Conservation (phyloP, 78 protist species). For the Cyanophora paradoxa region DNA sequence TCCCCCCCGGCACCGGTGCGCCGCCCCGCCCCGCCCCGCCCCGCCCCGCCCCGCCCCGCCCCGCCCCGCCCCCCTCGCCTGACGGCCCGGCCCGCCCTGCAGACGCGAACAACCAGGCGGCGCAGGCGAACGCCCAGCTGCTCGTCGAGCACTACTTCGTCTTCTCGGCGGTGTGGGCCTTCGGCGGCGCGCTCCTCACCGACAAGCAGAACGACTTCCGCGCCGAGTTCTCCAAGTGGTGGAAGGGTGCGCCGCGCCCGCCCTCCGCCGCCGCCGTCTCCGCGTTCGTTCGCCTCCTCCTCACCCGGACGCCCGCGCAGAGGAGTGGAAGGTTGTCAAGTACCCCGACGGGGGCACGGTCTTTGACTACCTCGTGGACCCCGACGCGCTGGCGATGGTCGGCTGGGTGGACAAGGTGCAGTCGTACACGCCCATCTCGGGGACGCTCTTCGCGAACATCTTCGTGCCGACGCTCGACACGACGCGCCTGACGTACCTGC, state of each 20-base stretch:
- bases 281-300: no score
- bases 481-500: slow-evolving; percentile 21
- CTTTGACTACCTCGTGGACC: slow-evolving; percentile 60
- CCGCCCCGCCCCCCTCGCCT: no score
- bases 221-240: slow-evolving; percentile 54
- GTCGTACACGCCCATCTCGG: slow-evolving; percentile 26
- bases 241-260: slow-evolving; percentile 35
- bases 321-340: neutral
- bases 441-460: slow-evolving; percentile 17
- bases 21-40: no score
- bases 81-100: no score
- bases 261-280: no score
- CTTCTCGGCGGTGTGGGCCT: slow-evolving; percentile 68
- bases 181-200: slow-evolving; percentile 53
- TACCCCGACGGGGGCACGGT: slow-evolving; percentile 49
- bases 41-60: no score
- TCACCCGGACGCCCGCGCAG: no score
- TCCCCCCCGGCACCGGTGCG: no score
- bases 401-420: slow-evolving; percentile 47
- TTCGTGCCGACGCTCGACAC: slow-evolving; percentile 44
- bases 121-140: slow-evolving; percentile 32
- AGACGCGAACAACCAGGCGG: slow-evolving; percentile 19
- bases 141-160: slow-evolving; percentile 41
- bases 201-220: slow-evolving; percentile 54
- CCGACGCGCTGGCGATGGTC: neutral